Base-by-base conservation (phyloP, 2,329 filamentous ascomycete genomes). In the Kalaharituber pfeilii region DNA sequence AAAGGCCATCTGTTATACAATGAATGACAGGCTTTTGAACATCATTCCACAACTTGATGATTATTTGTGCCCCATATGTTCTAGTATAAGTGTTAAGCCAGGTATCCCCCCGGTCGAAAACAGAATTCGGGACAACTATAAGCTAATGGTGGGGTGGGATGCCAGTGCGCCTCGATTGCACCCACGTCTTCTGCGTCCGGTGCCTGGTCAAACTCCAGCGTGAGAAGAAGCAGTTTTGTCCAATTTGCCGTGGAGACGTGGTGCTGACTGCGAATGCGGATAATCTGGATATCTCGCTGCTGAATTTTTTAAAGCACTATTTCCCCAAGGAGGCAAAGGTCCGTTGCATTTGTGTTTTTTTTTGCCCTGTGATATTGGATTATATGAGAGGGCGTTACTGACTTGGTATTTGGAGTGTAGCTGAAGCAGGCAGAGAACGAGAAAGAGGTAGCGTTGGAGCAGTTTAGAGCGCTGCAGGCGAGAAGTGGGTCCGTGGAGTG, bases 11-110 rank as follows among this genome's bases (percentile, higher is more conserved):
- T 87, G 84, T 65, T 78, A 81, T 22, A 77, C 84, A 62, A 77
- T 94, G 58, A 81, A 81, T 1, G 75, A 78, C 28, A 78, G 86
- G 57, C 73, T 94, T 2, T 73, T 93, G 18, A 75, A 76, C 9
- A 72, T 83, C 45, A 81, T 93, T 5, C 86, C 86, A 0, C 84
- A 87, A 63, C 68, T 91, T n/a, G 81, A 86, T 64, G 86, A 93
- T 68, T 89, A 87, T 68, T 73, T 80, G 7, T 93, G 86, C 62
- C 85, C 86, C 1, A 79, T 91, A 56, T 91, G 86, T 69, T 81
- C 82, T 62, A 77, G 76, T 44, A 78, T 94, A 55, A 79, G 82
- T n/a, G 91, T 83, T 73, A 78, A 84, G 62, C 86, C 86, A n/a
- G n/a, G n/a, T n/a, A n/a, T n/a, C n/a, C n/a, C n/a, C n/a, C n/a